Base-by-base conservation (phyloP, 106 monocot species). In the Dendrobium nobile region DNA sequence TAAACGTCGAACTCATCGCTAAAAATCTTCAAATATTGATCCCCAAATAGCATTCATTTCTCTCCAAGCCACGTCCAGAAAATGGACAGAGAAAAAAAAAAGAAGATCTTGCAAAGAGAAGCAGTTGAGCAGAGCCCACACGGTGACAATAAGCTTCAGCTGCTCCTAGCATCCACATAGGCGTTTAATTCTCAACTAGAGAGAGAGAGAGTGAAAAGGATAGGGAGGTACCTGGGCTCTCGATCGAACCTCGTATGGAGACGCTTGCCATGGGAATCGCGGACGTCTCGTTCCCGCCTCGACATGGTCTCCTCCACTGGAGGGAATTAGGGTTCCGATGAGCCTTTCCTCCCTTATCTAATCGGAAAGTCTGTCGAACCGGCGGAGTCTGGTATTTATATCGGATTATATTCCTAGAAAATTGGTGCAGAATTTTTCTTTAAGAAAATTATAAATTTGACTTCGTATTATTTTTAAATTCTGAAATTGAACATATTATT, bases 201-300 rank as follows among this genome's bases (percentile, higher is more conserved):
- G 13, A 70, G 9, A 70, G 47, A 75, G 47, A 67, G 79, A 18
- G 26, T 16, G 33, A 68, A 0, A 58, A 26, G 55, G 0, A 7
- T 15, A 28, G 18, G 44, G 28, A 8, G 58, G 64, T 72, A 87
- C 84, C 87, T 87, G 40, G 78, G 81, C 9, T 84, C 84, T 81
- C 84, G 41, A 3, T 79, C 79, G 75, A 72, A 79, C 79, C 84
- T 75, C 18, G 87, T 79, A 27, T 87, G 87, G 79, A 72, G 79
- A 67, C 87, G 81, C 56, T 79, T 84, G 33, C 78, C 74, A 37
- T 82, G 79, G 11, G 87, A 84, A 59, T 84, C 87, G 3, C 87
- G 84, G 22, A 33, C 84, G 17, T 87, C 87, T 6, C 79, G 78
- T 28, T 87, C 84, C 2, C 79, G 84, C 31, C 82, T 51, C 67